A percentile compares a stretch with the other conserved stretches of the same genome.
Evolutionary conservation across 176 grass and related monocot species (phyloP).

Genomic region (Musa schizocarpa): DNA sequence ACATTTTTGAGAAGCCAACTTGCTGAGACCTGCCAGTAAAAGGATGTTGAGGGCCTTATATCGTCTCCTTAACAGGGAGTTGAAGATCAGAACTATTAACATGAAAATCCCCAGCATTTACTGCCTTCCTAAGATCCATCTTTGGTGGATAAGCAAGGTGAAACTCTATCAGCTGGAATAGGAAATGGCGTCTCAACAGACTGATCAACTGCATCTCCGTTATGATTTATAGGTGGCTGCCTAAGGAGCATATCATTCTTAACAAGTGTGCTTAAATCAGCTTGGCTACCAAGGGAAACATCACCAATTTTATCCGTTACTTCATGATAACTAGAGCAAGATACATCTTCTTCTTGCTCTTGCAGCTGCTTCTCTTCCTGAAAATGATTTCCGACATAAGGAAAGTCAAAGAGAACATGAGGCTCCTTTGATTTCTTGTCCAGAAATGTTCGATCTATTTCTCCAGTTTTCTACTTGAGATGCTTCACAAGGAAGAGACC

Average conservation of each 20-base stretch:
- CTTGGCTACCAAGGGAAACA: not conserved
- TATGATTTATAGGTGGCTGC: not conserved
- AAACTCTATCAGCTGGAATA: not conserved
- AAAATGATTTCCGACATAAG: not conserved
- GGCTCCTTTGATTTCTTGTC: not conserved
- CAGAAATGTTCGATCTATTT: constrained; percentile 2
- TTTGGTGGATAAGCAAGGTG: constrained; percentile 21
- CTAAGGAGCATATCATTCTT: not conserved
- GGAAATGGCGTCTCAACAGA: not conserved
- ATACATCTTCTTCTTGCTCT: not conserved
- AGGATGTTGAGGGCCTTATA: constrained; percentile 29
- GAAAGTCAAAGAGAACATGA: not conserved
- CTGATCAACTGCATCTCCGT: not conserved
- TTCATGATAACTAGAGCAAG: not conserved
- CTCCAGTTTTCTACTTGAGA: constrained; percentile 19
- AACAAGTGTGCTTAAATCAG: not conserved
- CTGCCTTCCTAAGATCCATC: not conserved
- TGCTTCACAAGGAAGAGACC: constrained; percentile 30
- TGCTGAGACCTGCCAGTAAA: constrained; percentile 34
- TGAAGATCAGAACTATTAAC: constrained; percentile 36
- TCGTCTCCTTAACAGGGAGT: constrained; percentile 36
- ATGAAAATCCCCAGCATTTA: constrained; percentile 25
- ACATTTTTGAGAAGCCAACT: constrained; percentile 53
- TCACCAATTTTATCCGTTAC: not conserved
- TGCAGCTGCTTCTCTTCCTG: not conserved